Percentiles rank a stretch among this genome's conserved stretches.
Evolutionary conservation across 441 rosid genomes (phyloP).

Genomic region (Sinapis alba): DNA sequence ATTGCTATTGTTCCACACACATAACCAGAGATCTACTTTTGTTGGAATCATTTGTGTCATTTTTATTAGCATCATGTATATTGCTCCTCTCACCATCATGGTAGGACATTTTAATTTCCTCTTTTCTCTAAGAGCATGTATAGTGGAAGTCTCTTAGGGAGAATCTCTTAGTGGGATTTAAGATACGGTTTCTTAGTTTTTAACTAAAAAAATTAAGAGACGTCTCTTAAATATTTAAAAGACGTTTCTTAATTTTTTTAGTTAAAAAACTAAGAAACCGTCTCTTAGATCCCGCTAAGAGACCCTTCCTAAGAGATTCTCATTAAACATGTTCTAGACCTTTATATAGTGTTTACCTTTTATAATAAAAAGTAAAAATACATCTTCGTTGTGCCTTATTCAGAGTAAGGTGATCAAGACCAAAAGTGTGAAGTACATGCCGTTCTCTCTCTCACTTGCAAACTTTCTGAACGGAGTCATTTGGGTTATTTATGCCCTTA

Average conservation of each 20-base stretch:
- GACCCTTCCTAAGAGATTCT: too few species aligned
- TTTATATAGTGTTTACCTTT: background rate
- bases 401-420: constrained; percentile 83
- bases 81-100: constrained; percentile 75
- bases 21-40: constrained; percentile 47
- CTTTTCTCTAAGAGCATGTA: background rate
- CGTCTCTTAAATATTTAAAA: too few species aligned
- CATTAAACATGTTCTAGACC: too few species aligned
- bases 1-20: constrained; percentile 44
- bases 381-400: constrained; percentile 14
- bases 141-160: too few species aligned
- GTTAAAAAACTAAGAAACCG: too few species aligned
- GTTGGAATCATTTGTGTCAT: constrained; percentile 60
- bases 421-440: constrained; percentile 95
- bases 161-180: too few species aligned
- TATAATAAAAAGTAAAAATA: background rate
- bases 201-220: too few species aligned
- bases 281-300: too few species aligned
- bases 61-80: constrained; percentile 67
- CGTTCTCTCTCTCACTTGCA: constrained; percentile 70
- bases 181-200: too few species aligned
- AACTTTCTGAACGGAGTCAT: constrained; percentile 66
- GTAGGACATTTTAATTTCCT: constrained; percentile 31
- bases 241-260: too few species aligned
- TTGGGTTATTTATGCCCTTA: constrained; percentile 79